Conservation (phyloP, 805 yeast species). For the Metschnikowia continentalis region DNA sequence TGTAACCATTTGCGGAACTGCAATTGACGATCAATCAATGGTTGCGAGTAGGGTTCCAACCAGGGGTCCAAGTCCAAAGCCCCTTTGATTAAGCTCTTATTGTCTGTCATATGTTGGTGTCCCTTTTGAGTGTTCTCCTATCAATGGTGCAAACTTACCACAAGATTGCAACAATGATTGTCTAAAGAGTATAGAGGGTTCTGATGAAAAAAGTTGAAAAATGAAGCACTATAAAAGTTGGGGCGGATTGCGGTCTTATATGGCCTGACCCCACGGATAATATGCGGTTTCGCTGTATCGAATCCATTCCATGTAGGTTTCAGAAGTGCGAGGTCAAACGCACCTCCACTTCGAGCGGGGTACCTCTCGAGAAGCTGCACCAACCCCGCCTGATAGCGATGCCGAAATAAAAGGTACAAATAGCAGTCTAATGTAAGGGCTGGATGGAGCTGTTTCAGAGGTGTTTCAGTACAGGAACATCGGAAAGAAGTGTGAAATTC, state of each 20-base stretch:
- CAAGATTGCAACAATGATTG: neutral
- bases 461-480: neutral
- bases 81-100: constrained; percentile 38
- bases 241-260: constrained; percentile 6
- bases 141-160: neutral
- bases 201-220: neutral
- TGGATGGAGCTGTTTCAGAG: neutral
- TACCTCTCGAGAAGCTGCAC: neutral
- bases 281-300: constrained; percentile 4
- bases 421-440: neutral
- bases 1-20: constrained; percentile 61
- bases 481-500: neutral
- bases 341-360: neutral
- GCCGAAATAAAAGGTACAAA: neutral
- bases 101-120: constrained; percentile 1
- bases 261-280: constrained; percentile 1
- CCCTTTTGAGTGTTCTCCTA: neutral
- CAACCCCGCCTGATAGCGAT: neutral
- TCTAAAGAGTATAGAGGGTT: neutral
- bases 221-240: neutral
- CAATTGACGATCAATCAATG: constrained; percentile 62
- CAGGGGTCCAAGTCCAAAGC: constrained; percentile 80
- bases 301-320: constrained; percentile 1
- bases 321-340: neutral
- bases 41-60: constrained; percentile 73